Conservation (phyloP, 441 rosid species). For the Jatropha multifida region DNA sequence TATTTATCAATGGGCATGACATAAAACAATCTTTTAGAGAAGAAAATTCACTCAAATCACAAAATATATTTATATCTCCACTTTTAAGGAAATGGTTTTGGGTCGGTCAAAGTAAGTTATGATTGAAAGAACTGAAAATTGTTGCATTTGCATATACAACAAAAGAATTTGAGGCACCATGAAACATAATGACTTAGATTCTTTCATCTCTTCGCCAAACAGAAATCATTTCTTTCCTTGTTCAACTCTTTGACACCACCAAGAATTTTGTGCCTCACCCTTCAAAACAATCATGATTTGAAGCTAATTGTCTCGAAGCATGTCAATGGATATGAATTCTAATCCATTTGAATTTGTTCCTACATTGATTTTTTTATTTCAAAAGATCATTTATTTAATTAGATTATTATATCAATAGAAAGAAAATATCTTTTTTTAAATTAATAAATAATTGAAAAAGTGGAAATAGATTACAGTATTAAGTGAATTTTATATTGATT, state of each 20-base stretch:
- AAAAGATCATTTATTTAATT: no score
- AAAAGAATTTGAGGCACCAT: neutral
- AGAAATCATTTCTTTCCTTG: neutral
- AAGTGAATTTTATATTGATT: no score
- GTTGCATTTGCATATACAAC: neutral
- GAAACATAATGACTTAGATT: neutral
- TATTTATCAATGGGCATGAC: no score
- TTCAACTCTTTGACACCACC: neutral
- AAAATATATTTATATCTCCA: no score
- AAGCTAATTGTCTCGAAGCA: neutral
- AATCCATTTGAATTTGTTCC: neutral
- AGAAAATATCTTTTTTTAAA: no score
- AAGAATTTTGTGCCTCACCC: neutral
- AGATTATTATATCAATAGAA: no score
- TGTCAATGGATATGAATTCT: neutral
- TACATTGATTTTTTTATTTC: neutral
- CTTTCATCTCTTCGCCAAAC: neutral
- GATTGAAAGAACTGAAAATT: neutral
- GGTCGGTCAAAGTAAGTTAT: neutral
- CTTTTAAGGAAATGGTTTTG: neutral
- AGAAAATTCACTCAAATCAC: no score
- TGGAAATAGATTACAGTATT: no score
- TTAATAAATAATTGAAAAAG: no score
- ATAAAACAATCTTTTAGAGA: no score
- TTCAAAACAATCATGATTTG: slow-evolving; percentile 8